A percentile compares a stretch with the other conserved stretches of the same genome.
Conservation (phyloP, 352 stramenopile species). For the Globisporangium spinosum region DNA sequence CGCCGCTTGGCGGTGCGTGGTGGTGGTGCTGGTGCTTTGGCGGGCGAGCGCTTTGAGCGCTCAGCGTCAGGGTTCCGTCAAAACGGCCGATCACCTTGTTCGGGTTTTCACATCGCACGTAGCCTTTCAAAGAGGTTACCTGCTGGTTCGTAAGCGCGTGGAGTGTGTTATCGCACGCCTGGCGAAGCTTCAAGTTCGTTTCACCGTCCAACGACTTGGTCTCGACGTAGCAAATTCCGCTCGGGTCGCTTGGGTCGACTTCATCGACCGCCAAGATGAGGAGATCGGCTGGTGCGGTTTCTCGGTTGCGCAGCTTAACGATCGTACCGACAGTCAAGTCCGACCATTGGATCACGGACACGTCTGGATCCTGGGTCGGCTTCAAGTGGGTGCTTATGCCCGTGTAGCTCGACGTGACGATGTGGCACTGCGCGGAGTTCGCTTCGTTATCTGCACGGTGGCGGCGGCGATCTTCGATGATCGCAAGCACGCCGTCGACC, state of each 20-base stretch:
- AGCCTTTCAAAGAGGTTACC: slow-evolving; percentile 40
- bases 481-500: slow-evolving; percentile 80
- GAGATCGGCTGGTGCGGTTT: slow-evolving; percentile 80
- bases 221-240: slow-evolving; percentile 84
- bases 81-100: slow-evolving; percentile 83
- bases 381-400: slow-evolving; percentile 31
- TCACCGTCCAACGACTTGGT: slow-evolving; percentile 89
- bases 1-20: background rate
- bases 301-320: slow-evolving; percentile 74
- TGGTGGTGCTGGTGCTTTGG: slow-evolving; percentile 14
- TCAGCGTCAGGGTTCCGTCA: slow-evolving; percentile 54
- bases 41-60: slow-evolving; percentile 14
- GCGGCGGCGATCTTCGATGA: slow-evolving; percentile 81
- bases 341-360: slow-evolving; percentile 64
- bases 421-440: slow-evolving; percentile 68
- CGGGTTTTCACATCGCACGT: slow-evolving; percentile 65
- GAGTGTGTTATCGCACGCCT: slow-evolving; percentile 60
- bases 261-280: slow-evolving; percentile 80
- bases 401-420: slow-evolving; percentile 50
- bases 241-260: slow-evolving; percentile 49
- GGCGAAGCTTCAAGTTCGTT: slow-evolving; percentile 88
- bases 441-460: slow-evolving; percentile 79
- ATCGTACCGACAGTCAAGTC: slow-evolving; percentile 80
- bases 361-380: slow-evolving; percentile 30
- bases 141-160: slow-evolving; percentile 32